Evolutionary conservation across 2,329 filamentous ascomycete species (phyloP).

Genomic region (Penicillium sp.): DNA sequence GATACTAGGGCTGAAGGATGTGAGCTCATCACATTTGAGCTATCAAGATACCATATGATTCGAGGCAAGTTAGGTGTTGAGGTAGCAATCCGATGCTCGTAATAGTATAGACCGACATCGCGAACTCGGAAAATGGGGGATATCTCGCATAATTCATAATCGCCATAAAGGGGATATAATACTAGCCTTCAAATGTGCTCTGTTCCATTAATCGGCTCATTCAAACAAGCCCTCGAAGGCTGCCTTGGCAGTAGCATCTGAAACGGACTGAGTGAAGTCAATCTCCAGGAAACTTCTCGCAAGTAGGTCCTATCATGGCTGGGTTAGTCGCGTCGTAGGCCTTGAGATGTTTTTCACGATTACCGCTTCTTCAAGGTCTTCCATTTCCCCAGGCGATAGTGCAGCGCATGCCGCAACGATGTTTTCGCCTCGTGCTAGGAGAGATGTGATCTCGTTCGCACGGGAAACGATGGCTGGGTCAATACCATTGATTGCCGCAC

Average conservation of each 20-base stretch:
- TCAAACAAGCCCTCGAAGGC: constrained; percentile 17
- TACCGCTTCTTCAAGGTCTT: constrained; percentile 69
- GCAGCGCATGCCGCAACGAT: constrained; percentile 71
- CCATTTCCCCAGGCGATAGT: constrained; percentile 64
- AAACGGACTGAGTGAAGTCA: constrained; percentile 12
- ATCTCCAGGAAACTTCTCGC: constrained; percentile 20
- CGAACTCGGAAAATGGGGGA: constrained; percentile 2
- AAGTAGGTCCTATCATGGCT: constrained; percentile 9
- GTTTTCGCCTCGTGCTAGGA: constrained; percentile 73
- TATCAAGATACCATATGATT: constrained; percentile 3
- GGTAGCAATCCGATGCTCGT: constrained; percentile 2
- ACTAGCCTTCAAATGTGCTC: background rate
- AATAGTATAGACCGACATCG: constrained; percentile 10
- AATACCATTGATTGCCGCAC: constrained; percentile 85
- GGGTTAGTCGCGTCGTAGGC: constrained; percentile 5
- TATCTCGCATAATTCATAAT: background rate
- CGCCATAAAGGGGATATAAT: background rate
- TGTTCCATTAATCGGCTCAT: background rate
- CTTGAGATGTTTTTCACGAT: constrained; percentile 17
- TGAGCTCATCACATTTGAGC: constrained; percentile 4
- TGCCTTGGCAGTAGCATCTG: constrained; percentile 4
- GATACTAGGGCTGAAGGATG: background rate
- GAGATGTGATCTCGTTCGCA: constrained; percentile 70
- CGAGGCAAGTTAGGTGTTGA: background rate
- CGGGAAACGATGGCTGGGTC: constrained; percentile 70